Conservation (phyloP, 176 grass and related monocot species). For the Avena insularis region DNA sequence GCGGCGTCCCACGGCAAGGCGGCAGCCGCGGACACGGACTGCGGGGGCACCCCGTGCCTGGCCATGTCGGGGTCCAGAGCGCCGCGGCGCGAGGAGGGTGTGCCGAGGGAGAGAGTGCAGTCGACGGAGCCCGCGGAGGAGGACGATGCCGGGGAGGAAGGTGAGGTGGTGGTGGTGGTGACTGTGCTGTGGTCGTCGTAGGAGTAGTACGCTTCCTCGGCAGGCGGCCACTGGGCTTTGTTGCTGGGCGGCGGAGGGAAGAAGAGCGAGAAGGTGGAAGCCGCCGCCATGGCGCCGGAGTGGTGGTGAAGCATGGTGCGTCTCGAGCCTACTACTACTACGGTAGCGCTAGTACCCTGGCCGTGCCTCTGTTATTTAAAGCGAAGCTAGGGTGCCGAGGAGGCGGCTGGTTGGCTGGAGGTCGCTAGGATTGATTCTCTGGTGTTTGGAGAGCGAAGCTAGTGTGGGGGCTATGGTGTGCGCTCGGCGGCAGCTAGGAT, state of each 20-base stretch:
- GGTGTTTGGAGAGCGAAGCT: neutral
- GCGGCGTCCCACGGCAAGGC: slow-evolving; percentile 44
- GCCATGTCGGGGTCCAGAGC: neutral
- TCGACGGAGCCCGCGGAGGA: slow-evolving; percentile 57
- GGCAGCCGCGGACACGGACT: neutral
- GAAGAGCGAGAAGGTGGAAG: slow-evolving; percentile 51
- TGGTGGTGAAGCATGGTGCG: slow-evolving; percentile 24
- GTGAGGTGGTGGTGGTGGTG: slow-evolving; percentile 36
- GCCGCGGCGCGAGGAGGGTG: slow-evolving; percentile 57
- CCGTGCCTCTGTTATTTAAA: neutral
- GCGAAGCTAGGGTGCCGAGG: neutral
- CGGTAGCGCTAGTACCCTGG: neutral
- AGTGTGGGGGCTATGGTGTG: neutral
- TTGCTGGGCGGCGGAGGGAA: slow-evolving; percentile 5
- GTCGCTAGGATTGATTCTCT: neutral
- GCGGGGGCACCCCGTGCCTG: too few species aligned
- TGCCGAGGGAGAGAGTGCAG: slow-evolving; percentile 94
- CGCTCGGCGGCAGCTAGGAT: slow-evolving; percentile 16
- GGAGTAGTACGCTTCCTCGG: neutral
- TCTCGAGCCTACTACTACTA: neutral
- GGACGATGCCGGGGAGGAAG: slow-evolving; percentile 43
- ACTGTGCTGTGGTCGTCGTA: slow-evolving; percentile 53
- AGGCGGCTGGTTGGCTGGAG: neutral
- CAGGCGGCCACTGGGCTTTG: neutral
- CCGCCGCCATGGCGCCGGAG: neutral